These are phyloP conservation scores for Tricholoma saponaceum DNA, from an alignment of 768 basidiomycete species.

Conservation along the genomic window DNA sequence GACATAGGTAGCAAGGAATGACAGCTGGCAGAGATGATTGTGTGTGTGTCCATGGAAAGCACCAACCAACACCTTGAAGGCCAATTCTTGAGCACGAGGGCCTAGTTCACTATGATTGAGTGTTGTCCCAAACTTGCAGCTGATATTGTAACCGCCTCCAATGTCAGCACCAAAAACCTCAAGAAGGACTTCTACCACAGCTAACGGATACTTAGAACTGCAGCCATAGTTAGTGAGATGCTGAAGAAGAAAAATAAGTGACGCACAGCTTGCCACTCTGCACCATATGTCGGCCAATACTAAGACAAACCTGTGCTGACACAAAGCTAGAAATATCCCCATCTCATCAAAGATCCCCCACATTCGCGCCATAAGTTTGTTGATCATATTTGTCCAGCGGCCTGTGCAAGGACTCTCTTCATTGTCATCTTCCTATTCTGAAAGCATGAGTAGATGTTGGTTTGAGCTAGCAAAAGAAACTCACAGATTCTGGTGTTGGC, in stretches of 20 bases:
- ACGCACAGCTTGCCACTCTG: slow-evolving; percentile 22
- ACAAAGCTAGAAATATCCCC: no score
- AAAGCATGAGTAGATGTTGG: no score
- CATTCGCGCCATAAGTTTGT: slow-evolving; percentile 7
- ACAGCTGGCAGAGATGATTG: no score
- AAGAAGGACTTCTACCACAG: slow-evolving; percentile 11
- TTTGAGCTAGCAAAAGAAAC: no score
- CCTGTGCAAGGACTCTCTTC: slow-evolving; percentile 15
- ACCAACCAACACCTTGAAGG: slow-evolving; percentile 11
- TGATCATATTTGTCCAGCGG: no score
- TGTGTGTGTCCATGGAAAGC: slow-evolving; percentile 24
- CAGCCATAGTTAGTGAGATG: no score
- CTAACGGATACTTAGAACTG: slow-evolving; percentile 26
- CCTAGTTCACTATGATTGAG: slow-evolving; percentile 17
- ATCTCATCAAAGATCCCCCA: slow-evolving; percentile 24
- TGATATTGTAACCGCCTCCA: slow-evolving; percentile 22
- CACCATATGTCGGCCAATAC: no score
- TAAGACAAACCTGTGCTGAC: no score
- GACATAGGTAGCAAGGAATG: no score
- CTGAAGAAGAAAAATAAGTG: no score
- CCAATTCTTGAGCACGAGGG: not conserved
- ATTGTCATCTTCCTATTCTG: not conserved
- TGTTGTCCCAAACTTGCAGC: slow-evolving; percentile 21
- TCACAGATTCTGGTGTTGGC: no score
- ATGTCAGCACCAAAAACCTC: slow-evolving; percentile 11